Base-by-base conservation (phyloP, 2,329 filamentous ascomycete species). In the Diplodia mutila region DNA sequence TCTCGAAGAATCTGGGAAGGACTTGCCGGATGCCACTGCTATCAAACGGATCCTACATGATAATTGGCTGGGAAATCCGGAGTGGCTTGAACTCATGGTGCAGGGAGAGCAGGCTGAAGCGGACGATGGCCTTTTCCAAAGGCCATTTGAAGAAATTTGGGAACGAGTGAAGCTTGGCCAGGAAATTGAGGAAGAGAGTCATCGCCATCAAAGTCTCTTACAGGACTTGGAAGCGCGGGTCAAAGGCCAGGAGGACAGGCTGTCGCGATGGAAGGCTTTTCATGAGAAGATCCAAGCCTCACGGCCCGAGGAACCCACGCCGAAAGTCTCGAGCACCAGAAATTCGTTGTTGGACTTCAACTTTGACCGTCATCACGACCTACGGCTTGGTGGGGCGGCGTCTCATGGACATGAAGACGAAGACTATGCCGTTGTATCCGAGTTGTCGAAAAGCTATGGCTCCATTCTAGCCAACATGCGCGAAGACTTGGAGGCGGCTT, bases 51-150 rank as follows among this genome's bases (percentile, higher is more conserved):
- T 85, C 2, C 80, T 93, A 34, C 84, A 85, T 42, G 88, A 89
- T 69, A 92, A 93, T 71, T 97, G 93, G 93, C 84, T 91, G 16
- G 93, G 92, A 1, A 88, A 90, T 73, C 86, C 90, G 68, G 85
- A 87, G 67, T 94, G 93, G 90, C 85, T 92, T 72, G 86, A 92
- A 57, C 83, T 87, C 2, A 80, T 97, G 23, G 76, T 95, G 0
- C 84, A 89, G 61, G 91, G 91, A 1, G 89, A 92, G 54, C 81
- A 83, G 23, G 81, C 81, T 8, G 79, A 83, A 2, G 81, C 81
- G 29, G 85, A 82, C 37, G 90, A 91, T 69, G 85, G 83, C 0
- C 81, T 95, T n/a, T 76, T 97, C 16, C 85, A 85, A 2, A 84
- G 85, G 42, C 82, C 87, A 0, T 95, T 94, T 70, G 86, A 91